Evolutionary conservation across 345 rosid species (phyloP).

Genomic region (Salix suchowensis): DNA sequence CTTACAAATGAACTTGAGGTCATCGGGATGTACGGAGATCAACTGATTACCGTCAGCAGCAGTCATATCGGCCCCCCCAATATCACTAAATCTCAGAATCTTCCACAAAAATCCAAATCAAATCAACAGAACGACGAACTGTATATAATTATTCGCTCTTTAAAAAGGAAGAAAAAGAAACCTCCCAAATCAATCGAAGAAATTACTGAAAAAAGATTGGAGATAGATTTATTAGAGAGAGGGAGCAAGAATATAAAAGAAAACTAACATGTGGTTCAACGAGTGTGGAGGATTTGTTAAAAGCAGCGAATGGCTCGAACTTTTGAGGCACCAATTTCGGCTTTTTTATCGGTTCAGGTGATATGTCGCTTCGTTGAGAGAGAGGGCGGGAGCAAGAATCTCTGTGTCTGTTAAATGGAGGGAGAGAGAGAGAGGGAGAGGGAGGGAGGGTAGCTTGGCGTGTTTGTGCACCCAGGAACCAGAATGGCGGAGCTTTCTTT

Average conservation of each 20-base stretch:
- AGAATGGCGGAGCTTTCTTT: not conserved
- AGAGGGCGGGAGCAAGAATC: not conserved
- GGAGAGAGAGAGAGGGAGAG: not conserved
- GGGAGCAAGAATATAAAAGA: not conserved
- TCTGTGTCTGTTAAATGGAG: not conserved
- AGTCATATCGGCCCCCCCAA: slow-evolving; percentile 37
- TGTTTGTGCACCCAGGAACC: not conserved
- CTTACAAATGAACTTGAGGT: slow-evolving; percentile 79
- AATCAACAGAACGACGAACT: not conserved
- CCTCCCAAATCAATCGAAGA: not conserved
- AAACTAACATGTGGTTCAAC: slow-evolving; percentile 13
- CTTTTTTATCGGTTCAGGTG: not conserved
- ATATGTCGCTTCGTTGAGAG: not conserved
- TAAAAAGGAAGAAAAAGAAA: not conserved
- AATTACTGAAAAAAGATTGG: not conserved
- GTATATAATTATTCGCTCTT: slow-evolving; percentile 11
- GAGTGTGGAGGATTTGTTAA: not conserved
- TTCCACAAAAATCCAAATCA: slow-evolving; percentile 12
- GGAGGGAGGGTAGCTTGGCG: not conserved
- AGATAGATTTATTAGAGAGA: not conserved
- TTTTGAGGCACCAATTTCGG: slow-evolving; percentile 2
- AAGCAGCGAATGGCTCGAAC: not conserved
- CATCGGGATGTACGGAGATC: slow-evolving; percentile 90
- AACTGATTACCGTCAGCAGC: slow-evolving; percentile 58
- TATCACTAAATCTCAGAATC: slow-evolving; percentile 11